These are phyloP conservation scores for Lyophyllum semitale DNA, from an alignment of 768 basidiomycete genomes.

Conservation along the genomic window DNA sequence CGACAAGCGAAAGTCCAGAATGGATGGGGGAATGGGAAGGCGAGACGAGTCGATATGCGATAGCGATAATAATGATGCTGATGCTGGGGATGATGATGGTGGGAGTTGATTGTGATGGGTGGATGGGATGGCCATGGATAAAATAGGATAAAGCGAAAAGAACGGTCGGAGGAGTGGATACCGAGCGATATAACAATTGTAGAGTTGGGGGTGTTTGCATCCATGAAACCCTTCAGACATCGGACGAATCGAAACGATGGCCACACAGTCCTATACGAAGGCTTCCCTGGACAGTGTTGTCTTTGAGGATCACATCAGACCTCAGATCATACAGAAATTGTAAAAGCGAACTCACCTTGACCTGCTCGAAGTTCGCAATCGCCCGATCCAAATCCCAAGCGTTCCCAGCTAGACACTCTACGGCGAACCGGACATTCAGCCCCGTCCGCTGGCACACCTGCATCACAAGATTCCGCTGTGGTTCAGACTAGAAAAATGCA, in stretches of 20 bases:
- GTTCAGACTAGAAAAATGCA: conserved; percentile 52
- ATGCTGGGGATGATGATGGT: conserved; percentile 8
- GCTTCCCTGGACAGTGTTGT: conserved; percentile 54
- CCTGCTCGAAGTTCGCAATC: conserved; percentile 81
- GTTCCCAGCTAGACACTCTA: conserved; percentile 86
- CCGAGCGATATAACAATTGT: background rate
- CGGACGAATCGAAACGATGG: background rate
- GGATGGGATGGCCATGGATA: background rate
- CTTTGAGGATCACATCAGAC: conserved; percentile 35
- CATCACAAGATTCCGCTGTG: conserved; percentile 69
- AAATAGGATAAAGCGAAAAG: conserved; percentile 1
- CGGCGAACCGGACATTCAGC: conserved; percentile 75
- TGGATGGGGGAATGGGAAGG: background rate
- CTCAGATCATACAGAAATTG: conserved; percentile 1
- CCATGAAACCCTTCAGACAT: background rate
- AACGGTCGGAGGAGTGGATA: conserved; percentile 1
- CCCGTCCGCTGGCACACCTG: conserved; percentile 74
- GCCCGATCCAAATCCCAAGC: conserved; percentile 84
- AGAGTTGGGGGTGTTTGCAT: background rate
- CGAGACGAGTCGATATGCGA: conserved; percentile 1
- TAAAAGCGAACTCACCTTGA: conserved; percentile 62
- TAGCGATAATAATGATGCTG: conserved; percentile 7
- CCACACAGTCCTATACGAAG: conserved; percentile 38
- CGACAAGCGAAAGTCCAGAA: background rate
- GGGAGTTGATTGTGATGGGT: conserved; percentile 1